Evolutionary conservation across 176 grass and related monocot species (phyloP), one percentile per base, ranked within the genome.

Genomic region (Cenchrus fungigraminus): DNA sequence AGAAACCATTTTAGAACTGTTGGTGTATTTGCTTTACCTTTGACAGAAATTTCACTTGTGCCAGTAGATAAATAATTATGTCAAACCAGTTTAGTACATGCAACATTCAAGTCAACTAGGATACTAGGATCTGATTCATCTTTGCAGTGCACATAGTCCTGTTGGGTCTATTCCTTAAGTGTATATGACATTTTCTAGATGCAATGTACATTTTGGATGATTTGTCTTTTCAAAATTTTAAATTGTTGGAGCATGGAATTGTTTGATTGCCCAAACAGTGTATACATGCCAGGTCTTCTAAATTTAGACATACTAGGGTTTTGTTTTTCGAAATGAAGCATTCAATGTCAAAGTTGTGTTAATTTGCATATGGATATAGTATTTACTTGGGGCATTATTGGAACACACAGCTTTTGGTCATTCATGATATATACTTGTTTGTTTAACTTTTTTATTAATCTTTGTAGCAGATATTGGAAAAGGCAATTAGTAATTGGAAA

Each of bases 401-500:
- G 76, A 58, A 84, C 40, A 54, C 62, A 67, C 19, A 3, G n/a
- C 47, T 79, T 76, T 76, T 42, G 28, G 58, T 45, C 61, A 70
- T 84, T 70, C 69, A 59, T 87, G 60, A 11, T 51, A 34, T 12
- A 80, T 12, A 80, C 14, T 87, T 70, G 25, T 87, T 31, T 85
- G 55, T 15, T 79, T 88, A 44, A 82, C 47, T 84, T 88, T 19
- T 44, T 60, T 85, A 49, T 90, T 56, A 71, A 49, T 71, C 67
- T 60, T 50, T 87, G 37, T 83, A 50, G 76, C 88, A 99, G 97
- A 90, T 99, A 85, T 87, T 96, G 94, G 97, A 99, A 83, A 89
- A 93, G 92, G 90, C 97, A 99, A 76, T 79, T 99, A 65, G 84
- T 88, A 34, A 86, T 96, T 62, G 97, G 94, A 65, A 99, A 92